Evolutionary conservation across 371 early-diverging fungal genomes (phyloP).

Genomic region (Rhizopus microsporus): DNA sequence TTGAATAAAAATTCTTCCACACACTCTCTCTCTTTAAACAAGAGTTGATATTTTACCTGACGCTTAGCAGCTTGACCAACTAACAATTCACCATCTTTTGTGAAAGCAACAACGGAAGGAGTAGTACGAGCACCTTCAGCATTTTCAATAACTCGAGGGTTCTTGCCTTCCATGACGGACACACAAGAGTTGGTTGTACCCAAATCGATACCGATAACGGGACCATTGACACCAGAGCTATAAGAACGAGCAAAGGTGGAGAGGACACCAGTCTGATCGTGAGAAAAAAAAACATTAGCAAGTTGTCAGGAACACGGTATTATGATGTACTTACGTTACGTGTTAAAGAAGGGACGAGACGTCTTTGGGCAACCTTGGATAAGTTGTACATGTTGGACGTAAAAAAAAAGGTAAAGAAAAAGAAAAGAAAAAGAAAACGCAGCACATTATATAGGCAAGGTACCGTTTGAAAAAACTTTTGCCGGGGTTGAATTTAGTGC

Average conservation of each 20-base stretch:
- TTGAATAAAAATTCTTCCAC: conserved; percentile 6
- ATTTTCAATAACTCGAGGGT: conserved; percentile 93
- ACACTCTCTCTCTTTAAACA: not conserved
- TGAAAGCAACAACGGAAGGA: conserved; percentile 92
- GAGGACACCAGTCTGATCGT: conserved; percentile 26
- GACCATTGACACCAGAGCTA: conserved; percentile 82
- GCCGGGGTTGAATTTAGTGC: conserved; percentile 27
- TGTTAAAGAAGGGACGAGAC: conserved; percentile 34
- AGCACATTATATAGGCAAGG: conserved; percentile 25
- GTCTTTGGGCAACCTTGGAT: conserved; percentile 37
- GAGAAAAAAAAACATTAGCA: not conserved
- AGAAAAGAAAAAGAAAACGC: conserved; percentile 13
- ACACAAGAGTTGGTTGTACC: conserved; percentile 99
- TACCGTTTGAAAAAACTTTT: conserved; percentile 27
- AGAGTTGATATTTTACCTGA: conserved; percentile 34
- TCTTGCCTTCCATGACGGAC: conserved; percentile 93
- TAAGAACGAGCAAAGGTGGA: conserved; percentile 35
- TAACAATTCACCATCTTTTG: conserved; percentile 83
- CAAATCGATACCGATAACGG: conserved; percentile 96
- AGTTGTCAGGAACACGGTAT: not conserved
- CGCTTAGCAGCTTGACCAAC: conserved; percentile 95
- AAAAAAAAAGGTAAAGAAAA: conserved; percentile 12
- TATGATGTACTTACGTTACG: conserved; percentile 28
- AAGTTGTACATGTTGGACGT: conserved; percentile 41
- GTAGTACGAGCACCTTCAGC: conserved; percentile 92